Evolutionary conservation across 768 basidiomycete genomes (phyloP), one percentile per base, ranked within the genome.

Genomic region (Kwoniella shandongensis): DNA sequence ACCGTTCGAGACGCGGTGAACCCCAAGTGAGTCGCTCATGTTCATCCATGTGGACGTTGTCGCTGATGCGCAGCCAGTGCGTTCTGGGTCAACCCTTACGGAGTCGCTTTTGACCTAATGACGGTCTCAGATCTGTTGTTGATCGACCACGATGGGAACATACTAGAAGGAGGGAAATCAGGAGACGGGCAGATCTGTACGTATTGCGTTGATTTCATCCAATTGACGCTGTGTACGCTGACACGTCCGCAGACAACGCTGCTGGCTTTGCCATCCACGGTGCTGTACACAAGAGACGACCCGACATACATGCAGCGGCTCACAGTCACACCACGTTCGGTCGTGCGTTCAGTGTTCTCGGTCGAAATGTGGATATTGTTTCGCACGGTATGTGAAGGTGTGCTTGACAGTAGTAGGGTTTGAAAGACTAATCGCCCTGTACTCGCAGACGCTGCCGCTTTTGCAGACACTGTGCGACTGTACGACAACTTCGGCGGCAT

Each of bases 291-390:
- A 64, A 66, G 35, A 79, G 78, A 15, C 79, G 81, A 47, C 80
- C 81, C 13, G 80, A 81, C 51, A 75, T 83, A 25, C 44, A 79
- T 6, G 78, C 78, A 50, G 79, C 80, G 8, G 80, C 80, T 0
- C 81, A 82, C 61, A 79, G 79, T 15, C 81, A 81, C 62, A 79
- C 80, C n/a, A 66, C 78, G 5, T 72, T 81, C 67, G 82, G 81
- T 26, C 80, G 80, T 59, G 79, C 81, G 0, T 83, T 79, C 70
- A 79, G 79, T 12, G 69, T 78, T 12, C 77, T 82, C 22, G 81
- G 81, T 13, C 45, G 47, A 17, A 54, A 54, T 17, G 26, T 54
- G 12, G 52, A 54, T 30, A 54, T 54, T n/a, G 48, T 49, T 20
- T 51, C 27, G 1, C 41, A 51, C 27, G 50, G 44, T 23, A 40